Conservation (phyloP, 208 protist species). For the Crithidia bombi region DNA sequence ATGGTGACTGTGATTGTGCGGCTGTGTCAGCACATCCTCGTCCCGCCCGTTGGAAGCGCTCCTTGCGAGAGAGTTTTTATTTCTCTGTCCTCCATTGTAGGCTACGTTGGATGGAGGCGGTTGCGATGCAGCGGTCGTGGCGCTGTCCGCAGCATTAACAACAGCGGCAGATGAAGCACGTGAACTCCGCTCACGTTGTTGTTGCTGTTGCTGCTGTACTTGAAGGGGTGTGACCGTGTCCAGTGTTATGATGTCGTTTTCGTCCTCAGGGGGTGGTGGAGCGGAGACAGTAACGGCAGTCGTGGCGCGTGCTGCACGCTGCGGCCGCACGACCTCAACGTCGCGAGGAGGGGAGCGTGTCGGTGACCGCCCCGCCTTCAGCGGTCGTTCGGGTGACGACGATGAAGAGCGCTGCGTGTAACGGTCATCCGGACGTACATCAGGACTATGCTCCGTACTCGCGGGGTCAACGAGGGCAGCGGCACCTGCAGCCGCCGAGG, state of each 20-base stretch:
- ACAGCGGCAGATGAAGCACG: neutral
- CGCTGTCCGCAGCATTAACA: neutral
- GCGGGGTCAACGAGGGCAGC: neutral
- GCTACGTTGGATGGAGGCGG: neutral
- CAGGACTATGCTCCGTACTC: neutral
- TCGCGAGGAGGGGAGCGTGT: conserved; percentile 18
- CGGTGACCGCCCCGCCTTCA: neutral
- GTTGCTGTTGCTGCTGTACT: neutral
- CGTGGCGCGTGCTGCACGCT: no score
- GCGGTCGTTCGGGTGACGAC: conserved; percentile 7
- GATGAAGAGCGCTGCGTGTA: neutral
- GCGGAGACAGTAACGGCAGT: conserved; percentile 8
- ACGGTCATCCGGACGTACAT: neutral
- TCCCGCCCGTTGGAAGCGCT: conserved; percentile 4
- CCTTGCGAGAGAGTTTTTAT: neutral
- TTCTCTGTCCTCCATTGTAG: neutral
- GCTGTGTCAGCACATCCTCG: conserved; percentile 32
- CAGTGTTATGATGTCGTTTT: conserved; percentile 25
- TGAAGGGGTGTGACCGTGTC: conserved; percentile 2
- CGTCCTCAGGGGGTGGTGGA: conserved; percentile 31
- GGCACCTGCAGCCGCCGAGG: neutral
- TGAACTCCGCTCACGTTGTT: conserved; percentile 8
- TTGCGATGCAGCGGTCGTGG: no score
- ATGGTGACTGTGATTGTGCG: conserved; percentile 17
- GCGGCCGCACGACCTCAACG: neutral